Conservation (phyloP, 2,329 filamentous ascomycete species). For the Cyanodermella asteris region DNA sequence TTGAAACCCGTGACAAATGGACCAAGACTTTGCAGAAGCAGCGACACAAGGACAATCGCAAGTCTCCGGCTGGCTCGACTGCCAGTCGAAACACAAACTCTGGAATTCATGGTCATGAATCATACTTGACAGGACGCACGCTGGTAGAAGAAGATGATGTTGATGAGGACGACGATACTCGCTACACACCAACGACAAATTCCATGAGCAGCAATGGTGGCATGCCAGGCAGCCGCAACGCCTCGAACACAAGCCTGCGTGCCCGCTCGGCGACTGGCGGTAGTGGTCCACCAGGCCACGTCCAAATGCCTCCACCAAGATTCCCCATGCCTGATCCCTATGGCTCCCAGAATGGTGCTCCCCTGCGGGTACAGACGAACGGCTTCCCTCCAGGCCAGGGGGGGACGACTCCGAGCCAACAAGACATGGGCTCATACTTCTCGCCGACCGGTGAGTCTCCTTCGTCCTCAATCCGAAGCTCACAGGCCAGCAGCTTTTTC, state of each 20-base stretch:
- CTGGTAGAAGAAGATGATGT: conserved; percentile 21
- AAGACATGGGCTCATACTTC: conserved; percentile 94
- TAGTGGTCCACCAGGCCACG: conserved; percentile 18
- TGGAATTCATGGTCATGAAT: no score
- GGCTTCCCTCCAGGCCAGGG: conserved; percentile 21
- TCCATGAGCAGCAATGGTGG: conserved; percentile 18
- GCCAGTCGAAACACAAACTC: no score
- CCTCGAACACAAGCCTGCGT: conserved; percentile 53
- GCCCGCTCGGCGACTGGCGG: conserved; percentile 54
- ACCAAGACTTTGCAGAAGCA: conserved; percentile 57
- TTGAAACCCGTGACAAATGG: conserved; percentile 90
- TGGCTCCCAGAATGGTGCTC: conserved; percentile 19
- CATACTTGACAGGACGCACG: no score
- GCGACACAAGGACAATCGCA: conserved; percentile 36
- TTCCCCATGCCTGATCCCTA: conserved; percentile 50
- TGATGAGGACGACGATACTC: conserved; percentile 29
- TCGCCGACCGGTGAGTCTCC: conserved; percentile 52
- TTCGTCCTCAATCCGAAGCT: conserved; percentile 33
- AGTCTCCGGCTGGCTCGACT: no score
- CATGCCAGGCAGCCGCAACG: conserved; percentile 40
- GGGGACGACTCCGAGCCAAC: no score
- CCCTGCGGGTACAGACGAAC: conserved; percentile 48
- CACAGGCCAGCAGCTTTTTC: conserved; percentile 42
- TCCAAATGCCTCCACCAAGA: conserved; percentile 41
- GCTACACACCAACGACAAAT: conserved; percentile 11